Evolutionary conservation across 768 basidiomycete species (phyloP).

Genomic region (Leccinum disarticulatum): DNA sequence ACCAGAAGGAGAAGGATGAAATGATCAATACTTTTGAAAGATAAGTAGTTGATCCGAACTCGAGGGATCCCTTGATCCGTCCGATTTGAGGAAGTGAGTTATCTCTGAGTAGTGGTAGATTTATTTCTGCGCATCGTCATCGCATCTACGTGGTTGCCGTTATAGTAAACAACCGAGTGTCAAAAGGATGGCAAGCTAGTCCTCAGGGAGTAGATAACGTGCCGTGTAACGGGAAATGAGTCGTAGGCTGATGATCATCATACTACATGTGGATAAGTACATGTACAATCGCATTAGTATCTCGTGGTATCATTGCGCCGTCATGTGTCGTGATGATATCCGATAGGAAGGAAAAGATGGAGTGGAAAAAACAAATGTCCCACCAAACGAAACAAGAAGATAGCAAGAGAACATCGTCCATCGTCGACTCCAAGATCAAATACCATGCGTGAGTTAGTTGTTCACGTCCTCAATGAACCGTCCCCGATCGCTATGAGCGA

Average conservation of each 20-base stretch:
- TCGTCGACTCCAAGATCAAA: background rate
- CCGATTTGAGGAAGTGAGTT: too few relatives aligned
- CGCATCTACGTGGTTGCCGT: background rate
- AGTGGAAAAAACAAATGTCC: background rate
- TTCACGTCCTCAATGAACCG: background rate
- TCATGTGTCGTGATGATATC: background rate
- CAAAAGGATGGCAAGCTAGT: background rate
- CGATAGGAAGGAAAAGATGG: background rate
- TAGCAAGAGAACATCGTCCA: background rate
- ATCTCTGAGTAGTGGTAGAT: too few relatives aligned
- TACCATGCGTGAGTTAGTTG: background rate
- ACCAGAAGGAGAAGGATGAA: background rate
- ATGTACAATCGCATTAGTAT: background rate
- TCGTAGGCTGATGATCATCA: background rate
- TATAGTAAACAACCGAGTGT: background rate
- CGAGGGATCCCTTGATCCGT: too few relatives aligned
- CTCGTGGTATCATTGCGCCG: background rate
- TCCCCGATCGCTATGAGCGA: constrained; percentile 14
- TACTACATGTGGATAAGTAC: background rate
- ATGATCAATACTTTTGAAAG: background rate
- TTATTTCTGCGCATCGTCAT: too few relatives aligned
- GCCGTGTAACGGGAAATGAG: background rate
- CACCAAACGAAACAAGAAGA: background rate
- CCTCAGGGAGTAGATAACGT: background rate
- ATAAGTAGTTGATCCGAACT: too few relatives aligned